phyloP scores from a whole-genome alignment of 192 early-diverging fungal genomes.

The Rhizophagus sp. region DNA sequence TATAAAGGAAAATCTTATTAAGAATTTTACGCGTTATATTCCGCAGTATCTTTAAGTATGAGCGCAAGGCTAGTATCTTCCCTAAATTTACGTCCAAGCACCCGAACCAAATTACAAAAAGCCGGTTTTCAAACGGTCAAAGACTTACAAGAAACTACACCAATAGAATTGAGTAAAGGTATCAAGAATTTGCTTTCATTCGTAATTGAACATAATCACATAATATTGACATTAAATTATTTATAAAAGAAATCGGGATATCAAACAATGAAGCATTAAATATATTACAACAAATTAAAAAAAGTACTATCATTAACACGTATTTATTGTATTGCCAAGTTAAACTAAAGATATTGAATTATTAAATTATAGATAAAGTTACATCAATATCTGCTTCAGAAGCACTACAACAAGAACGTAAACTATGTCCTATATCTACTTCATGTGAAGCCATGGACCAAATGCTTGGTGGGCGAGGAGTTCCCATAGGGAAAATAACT shows the following conservation, averaged over 20 bases:
- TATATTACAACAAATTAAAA: slow-evolving; percentile 11
- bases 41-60: background rate
- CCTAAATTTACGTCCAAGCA: background rate
- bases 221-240: background rate
- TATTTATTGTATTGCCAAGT: background rate
- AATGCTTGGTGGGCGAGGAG: slow-evolving; percentile 42
- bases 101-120: slow-evolving; percentile 28
- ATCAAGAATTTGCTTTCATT: no score
- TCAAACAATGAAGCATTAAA: slow-evolving; percentile 29
- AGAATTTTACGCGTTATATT: background rate
- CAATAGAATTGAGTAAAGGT: slow-evolving; percentile 37
- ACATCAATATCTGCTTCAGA: slow-evolving; percentile 40
- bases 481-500: slow-evolving; percentile 45
- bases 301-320: background rate
- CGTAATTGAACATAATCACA: no score
- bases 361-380: slow-evolving; percentile 24
- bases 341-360: background rate
- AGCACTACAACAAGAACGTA: slow-evolving; percentile 33
- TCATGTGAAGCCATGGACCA: slow-evolving; percentile 43
- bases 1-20: no score
- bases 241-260: slow-evolving; percentile 32
- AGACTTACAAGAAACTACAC: slow-evolving; percentile 32
- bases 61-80: slow-evolving; percentile 2
- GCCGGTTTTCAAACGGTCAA: slow-evolving; percentile 37
- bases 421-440: slow-evolving; percentile 36